Evolutionary conservation across 257 asterid genomes (phyloP).

Genomic region (Solanum pimpinellifolium): DNA sequence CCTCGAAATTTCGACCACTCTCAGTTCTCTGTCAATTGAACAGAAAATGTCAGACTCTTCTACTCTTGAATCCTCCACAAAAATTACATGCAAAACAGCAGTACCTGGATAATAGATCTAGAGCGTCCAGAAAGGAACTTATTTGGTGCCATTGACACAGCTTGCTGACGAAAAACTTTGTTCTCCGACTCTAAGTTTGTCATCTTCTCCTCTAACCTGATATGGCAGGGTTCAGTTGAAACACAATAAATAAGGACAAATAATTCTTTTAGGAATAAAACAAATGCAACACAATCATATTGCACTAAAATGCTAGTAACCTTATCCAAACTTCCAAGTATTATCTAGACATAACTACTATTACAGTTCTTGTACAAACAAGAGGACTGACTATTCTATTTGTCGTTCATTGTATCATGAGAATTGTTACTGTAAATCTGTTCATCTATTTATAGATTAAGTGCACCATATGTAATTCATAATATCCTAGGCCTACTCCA

Average conservation of each 20-base stretch:
- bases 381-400: background rate
- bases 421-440: background rate
- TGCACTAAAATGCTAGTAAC: background rate
- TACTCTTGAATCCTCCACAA: background rate
- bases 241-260: background rate
- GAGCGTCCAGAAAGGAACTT: constrained; percentile 94
- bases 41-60: constrained; percentile 7
- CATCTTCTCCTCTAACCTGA: constrained; percentile 91
- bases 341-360: background rate
- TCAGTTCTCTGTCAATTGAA: constrained; percentile 69
- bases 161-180: constrained; percentile 98
- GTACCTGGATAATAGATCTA: constrained; percentile 90
- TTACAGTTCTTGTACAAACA: background rate
- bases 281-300: background rate
- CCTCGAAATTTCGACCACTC: constrained; percentile 50
- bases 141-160: constrained; percentile 89
- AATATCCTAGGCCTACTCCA: background rate
- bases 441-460: background rate
- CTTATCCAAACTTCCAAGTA: background rate
- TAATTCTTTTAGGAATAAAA: background rate
- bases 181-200: constrained; percentile 83
- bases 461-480: background rate
- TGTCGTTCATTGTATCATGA: background rate
- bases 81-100: background rate
- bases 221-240: background rate